Base-by-base conservation (phyloP, 495 filamentous ascomycete species). In the Pyronema domesticum region DNA sequence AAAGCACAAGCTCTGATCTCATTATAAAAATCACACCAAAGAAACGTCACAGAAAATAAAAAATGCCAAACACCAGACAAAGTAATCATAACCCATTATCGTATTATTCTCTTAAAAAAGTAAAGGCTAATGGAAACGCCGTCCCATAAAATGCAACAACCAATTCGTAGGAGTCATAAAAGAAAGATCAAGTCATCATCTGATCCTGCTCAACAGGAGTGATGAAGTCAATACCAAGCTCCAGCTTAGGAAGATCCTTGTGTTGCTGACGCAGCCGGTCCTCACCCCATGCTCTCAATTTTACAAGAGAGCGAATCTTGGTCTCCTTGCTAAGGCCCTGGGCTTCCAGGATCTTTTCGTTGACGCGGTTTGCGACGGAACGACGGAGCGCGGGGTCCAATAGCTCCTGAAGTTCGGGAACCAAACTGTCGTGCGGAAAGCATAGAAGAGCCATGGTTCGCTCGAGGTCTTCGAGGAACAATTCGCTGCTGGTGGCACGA, bases 391-490 rank as follows among this genome's bases (percentile, higher is more conserved):
- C 73, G n/a, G 87, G 80, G 60, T 89, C 74, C 23, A 96, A 72
- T 37, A 96, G 73, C 15, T 76, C 76, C 11, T 80, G 77, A 30
- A 95, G 74, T 44, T 83, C 78, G 0, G 87, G 83, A 34, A 80
- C 74, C 17, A 96, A 74, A 51, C 77, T 83, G 53, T 86, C 80
- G 23, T 77, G 74, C 3, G 85, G 82, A 62, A 94, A 94, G 55
- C 95, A 85, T 39, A 96, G 71, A 43, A 98, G 79, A 1, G 86
- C 81, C 78, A 99, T 94, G 0, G 91, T 95, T 57, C 80, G 76
- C 67, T 99, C 91, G 15, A 99, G 75, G 58, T 94, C 88, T 55
- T 83, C 77, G 7, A 94, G 73, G 60, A 94, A 96, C 37, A 81
- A 76, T 15, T 75, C 77, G 56, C 89, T 88, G 37, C 54, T 54